Evolutionary conservation across 1,284 basidiomycete species (phyloP).

Genomic region (Fomitopsis schrenkii): DNA sequence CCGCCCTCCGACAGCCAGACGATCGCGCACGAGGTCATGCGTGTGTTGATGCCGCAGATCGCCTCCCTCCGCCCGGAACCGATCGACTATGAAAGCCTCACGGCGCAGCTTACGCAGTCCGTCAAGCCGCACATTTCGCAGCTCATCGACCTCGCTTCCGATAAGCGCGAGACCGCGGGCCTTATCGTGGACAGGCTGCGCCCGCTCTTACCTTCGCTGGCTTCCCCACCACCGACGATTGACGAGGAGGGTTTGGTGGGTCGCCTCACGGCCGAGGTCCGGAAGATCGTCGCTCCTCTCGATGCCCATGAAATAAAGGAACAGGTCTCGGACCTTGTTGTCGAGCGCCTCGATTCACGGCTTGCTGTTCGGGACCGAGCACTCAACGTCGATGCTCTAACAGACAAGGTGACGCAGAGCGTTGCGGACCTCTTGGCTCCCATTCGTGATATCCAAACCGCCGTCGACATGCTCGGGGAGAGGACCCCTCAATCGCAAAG

Average conservation of each 20-base stretch:
- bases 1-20: constrained; percentile 46
- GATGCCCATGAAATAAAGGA: constrained; percentile 83
- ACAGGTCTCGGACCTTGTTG: constrained; percentile 79
- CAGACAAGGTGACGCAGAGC: constrained; percentile 50
- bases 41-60: constrained; percentile 58
- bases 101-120: constrained; percentile 68
- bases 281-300: constrained; percentile 64
- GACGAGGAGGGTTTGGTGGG: constrained; percentile 54
- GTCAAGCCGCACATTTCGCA: constrained; percentile 85
- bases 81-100: constrained; percentile 75
- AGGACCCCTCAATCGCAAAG: constrained; percentile 20
- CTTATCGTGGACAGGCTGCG: constrained; percentile 73
- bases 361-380: constrained; percentile 70
- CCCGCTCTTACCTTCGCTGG: constrained; percentile 55
- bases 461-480: constrained; percentile 35
- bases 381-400: constrained; percentile 58
- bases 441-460: constrained; percentile 40
- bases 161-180: constrained; percentile 79
- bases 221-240: constrained; percentile 33
- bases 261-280: constrained; percentile 62
- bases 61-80: constrained; percentile 54
- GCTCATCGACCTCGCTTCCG: constrained; percentile 79
- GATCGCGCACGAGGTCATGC: constrained; percentile 55
- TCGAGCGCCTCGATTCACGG: constrained; percentile 76
- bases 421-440: constrained; percentile 47